Percentiles rank a stretch among this genome's conserved stretches.
These are phyloP conservation scores for Phytophthora vignae DNA, from an alignment of 352 stramenopile species.

Conservation along the genomic window DNA sequence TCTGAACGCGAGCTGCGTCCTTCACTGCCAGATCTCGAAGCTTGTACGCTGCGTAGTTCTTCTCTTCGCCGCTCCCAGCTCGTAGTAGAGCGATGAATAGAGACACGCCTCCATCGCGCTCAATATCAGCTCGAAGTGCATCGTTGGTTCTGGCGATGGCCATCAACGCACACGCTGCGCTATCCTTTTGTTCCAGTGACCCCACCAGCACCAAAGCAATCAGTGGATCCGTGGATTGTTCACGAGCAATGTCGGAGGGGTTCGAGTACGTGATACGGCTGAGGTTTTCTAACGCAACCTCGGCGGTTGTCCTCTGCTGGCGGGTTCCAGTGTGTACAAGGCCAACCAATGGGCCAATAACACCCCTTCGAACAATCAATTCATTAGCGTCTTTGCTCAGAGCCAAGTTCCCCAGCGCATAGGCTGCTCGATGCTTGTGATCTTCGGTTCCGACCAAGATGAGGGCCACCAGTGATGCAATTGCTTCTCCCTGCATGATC, in stretches of 20 bases:
- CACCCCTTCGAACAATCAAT: neutral
- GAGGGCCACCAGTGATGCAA: conserved; percentile 3
- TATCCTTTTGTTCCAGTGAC: neutral
- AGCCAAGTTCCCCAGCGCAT: conserved; percentile 2
- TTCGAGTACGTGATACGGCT: neutral
- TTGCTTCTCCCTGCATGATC: neutral
- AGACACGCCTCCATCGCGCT: neutral
- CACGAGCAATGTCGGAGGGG: neutral
- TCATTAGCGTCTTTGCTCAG: neutral
- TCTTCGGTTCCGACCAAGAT: neutral
- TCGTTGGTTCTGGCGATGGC: neutral
- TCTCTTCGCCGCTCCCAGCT: neutral
- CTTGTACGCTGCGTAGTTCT: neutral
- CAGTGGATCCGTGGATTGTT: neutral
- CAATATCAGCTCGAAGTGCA: conserved; percentile 3
- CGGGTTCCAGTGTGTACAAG: neutral
- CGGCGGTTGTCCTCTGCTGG: neutral
- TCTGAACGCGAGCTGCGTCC: neutral
- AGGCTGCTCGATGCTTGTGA: conserved; percentile 8
- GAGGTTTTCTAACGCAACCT: neutral
- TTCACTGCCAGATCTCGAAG: conserved; percentile 1
- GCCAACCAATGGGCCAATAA: neutral
- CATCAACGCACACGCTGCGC: neutral
- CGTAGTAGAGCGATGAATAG: neutral
- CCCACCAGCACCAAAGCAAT: neutral